A percentile compares a stretch with the other conserved stretches of the same genome.
Conservation (phyloP, 2,329 filamentous ascomycete genomes). For the Rhinocladiella similis region DNA sequence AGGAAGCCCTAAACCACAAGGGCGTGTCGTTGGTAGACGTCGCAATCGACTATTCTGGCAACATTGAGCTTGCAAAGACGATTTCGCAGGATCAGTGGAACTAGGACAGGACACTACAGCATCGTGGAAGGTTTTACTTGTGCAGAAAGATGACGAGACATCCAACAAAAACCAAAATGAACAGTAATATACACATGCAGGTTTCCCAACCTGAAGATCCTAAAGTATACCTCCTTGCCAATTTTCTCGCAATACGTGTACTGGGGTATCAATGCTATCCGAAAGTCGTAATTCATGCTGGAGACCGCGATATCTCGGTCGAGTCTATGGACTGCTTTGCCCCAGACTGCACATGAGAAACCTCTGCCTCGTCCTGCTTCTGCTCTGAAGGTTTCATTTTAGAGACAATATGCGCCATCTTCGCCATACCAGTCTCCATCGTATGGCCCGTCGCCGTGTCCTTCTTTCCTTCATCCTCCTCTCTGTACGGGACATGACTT, state of each 20-base stretch:
- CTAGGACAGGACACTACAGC: not conserved
- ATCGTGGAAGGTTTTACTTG: too few species aligned
- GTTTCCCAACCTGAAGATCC: too few species aligned
- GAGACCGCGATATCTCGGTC: too few species aligned
- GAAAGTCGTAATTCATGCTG: not conserved
- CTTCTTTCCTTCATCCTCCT: conserved; percentile 7
- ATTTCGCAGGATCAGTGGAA: conserved; percentile 2
- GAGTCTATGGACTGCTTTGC: not conserved
- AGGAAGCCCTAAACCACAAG: conserved; percentile 43
- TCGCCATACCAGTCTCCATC: conserved; percentile 23
- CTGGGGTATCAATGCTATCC: conserved; percentile 1
- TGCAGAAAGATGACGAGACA: too few species aligned
- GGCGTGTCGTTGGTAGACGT: conserved; percentile 51
- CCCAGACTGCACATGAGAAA: not conserved
- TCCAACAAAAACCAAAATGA: too few species aligned
- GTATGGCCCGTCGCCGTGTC: conserved; percentile 19
- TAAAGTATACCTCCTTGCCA: too few species aligned
- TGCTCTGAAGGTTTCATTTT: conserved; percentile 21
- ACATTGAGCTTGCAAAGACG: conserved; percentile 40
- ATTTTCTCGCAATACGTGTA: not conserved
- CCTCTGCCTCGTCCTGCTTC: not conserved
- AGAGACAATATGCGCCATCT: conserved; percentile 20
- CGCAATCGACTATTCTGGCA: conserved; percentile 47
- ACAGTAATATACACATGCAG: too few species aligned
- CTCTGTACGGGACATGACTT: not conserved